phyloP scores from a whole-genome alignment of 345 rosid genomes.

The Hypericum perforatum region DNA sequence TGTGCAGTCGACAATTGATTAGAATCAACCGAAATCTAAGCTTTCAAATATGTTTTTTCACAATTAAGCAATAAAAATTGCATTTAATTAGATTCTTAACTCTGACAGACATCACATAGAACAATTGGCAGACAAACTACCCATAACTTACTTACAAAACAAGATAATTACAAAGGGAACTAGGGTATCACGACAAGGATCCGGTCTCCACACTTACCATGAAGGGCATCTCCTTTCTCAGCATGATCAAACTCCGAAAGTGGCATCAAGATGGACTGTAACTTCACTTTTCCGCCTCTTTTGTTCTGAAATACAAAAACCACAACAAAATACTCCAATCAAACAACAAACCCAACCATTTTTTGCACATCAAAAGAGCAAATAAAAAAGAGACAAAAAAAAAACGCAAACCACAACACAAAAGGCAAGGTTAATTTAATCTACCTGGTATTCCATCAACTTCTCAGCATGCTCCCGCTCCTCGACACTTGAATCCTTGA shows the following conservation, averaged over 20 bases:
- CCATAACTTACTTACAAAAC: too few relatives aligned
- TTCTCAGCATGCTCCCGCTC: conserved; percentile 29
- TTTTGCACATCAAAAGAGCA: neutral
- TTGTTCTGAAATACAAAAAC: conserved; percentile 17
- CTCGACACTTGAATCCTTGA: conserved; percentile 22
- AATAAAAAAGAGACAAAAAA: neutral
- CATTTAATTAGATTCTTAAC: too few relatives aligned
- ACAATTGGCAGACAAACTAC: too few relatives aligned
- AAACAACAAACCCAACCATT: neutral
- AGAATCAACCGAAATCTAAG: too few relatives aligned
- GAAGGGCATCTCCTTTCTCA: conserved; percentile 23
- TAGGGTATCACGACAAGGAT: too few relatives aligned
- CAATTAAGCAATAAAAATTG: too few relatives aligned
- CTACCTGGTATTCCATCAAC: conserved; percentile 28
- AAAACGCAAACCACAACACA: neutral
- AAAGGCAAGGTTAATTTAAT: neutral
- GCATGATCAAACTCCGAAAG: conserved; percentile 21
- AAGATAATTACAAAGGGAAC: too few relatives aligned
- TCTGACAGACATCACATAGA: too few relatives aligned
- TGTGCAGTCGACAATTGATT: too few relatives aligned
- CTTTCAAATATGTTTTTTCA: too few relatives aligned
- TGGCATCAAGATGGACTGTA: conserved; percentile 21
- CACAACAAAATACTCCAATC: neutral
- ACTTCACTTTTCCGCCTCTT: conserved; percentile 29
- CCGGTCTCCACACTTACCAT: conserved; percentile 13